Percentiles rank a stretch among this genome's conserved stretches.
Evolutionary conservation across 768 basidiomycete species (phyloP).

Genomic region (Amanita subjunquillea): DNA sequence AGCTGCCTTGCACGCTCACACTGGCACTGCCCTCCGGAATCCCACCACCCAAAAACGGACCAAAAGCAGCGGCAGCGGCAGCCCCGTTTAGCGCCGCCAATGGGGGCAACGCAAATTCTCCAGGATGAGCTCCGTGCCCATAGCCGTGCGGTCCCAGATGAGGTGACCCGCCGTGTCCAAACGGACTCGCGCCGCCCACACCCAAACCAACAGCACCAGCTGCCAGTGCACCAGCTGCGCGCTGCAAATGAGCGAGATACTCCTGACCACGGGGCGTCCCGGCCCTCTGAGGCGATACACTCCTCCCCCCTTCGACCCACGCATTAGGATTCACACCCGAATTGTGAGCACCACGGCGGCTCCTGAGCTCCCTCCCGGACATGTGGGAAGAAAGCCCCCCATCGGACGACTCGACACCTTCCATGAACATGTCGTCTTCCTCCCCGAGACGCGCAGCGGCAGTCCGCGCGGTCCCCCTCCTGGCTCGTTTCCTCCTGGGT

Average conservation of each 20-base stretch:
- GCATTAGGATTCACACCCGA: conserved; percentile 10
- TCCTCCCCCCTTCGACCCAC: conserved; percentile 17
- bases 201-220: not conserved
- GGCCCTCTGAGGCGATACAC: conserved; percentile 20
- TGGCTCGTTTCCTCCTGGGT: conserved; percentile 50
- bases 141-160: not conserved
- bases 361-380: conserved; percentile 11
- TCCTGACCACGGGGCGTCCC: conserved; percentile 4
- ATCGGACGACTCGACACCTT: conserved; percentile 25
- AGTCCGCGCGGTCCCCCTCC: conserved; percentile 18
- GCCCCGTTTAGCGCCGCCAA: conserved; percentile 30
- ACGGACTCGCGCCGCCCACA: not conserved
- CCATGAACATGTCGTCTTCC: conserved; percentile 41
- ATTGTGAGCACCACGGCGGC: conserved; percentile 5
- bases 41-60: conserved; percentile 19
- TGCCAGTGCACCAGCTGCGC: not conserved
- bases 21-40: not conserved
- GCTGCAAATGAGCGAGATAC: conserved; percentile 1
- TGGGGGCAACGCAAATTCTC: conserved; percentile 57
- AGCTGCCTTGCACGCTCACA: conserved; percentile 34
- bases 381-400: not conserved
- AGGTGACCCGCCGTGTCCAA: conserved; percentile 7
- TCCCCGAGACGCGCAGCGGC: conserved; percentile 14
- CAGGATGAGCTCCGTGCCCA: conserved; percentile 3
- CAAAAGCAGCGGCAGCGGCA: conserved; percentile 7